Conservation (phyloP, 2,329 filamentous ascomycete genomes). For the Neonectria faginata region DNA sequence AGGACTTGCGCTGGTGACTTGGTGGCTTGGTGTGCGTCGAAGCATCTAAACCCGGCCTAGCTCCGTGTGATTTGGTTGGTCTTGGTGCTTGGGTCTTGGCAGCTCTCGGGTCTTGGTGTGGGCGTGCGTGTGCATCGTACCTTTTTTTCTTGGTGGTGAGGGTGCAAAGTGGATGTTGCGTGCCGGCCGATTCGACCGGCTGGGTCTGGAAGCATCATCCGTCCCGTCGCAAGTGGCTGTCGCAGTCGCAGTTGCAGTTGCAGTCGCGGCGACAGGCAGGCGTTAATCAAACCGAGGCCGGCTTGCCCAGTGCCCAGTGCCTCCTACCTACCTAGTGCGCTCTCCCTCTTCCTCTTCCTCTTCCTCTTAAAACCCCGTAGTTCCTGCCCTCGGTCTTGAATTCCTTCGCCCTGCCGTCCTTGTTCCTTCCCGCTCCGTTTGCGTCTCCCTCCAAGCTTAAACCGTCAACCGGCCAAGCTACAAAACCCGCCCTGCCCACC, state of each 20-base stretch:
- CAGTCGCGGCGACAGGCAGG: conserved; percentile 26
- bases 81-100: conserved; percentile 1
- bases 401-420: conserved; percentile 15
- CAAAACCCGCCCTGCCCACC: conserved; percentile 31
- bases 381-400: conserved; percentile 35
- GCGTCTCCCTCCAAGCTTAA: conserved; percentile 20
- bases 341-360: conserved; percentile 29
- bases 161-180: conserved; percentile 18
- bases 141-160: conserved; percentile 13
- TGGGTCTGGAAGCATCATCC: conserved; percentile 37
- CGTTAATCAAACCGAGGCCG: conserved; percentile 46
- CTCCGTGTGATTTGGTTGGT: neutral
- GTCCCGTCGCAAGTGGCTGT: conserved; percentile 10
- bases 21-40: conserved; percentile 9
- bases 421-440: conserved; percentile 23
- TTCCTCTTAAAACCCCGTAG: conserved; percentile 37
- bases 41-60: conserved; percentile 8
- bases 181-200: conserved; percentile 38
- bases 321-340: neutral
- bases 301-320: conserved; percentile 29
- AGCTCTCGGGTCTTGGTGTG: conserved; percentile 4
- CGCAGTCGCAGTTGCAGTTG: neutral
- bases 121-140: conserved; percentile 19
- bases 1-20: neutral
- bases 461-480: conserved; percentile 5